Percentiles rank a stretch among this genome's conserved stretches.
Conservation (phyloP, 2,329 filamentous ascomycete genomes). For the Trichoderma arundinaceum region DNA sequence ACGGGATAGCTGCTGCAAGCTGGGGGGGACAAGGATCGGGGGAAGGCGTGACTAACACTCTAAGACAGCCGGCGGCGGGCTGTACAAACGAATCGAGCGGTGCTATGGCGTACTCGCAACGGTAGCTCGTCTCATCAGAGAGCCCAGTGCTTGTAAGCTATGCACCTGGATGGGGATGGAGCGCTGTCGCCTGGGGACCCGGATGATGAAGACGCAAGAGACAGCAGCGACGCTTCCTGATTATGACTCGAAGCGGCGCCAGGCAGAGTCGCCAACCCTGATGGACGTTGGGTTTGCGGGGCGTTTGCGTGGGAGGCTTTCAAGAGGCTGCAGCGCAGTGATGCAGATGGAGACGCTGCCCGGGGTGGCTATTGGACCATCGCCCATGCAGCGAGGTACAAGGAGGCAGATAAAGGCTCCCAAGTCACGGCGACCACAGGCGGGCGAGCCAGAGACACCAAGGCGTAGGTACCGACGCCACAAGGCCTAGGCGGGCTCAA, state of each 20-base stretch:
- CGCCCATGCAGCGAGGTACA: slow-evolving; percentile 22
- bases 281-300: slow-evolving; percentile 31
- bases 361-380: background rate
- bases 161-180: slow-evolving; percentile 25
- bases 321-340: slow-evolving; percentile 31
- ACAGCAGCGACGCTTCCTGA: slow-evolving; percentile 13
- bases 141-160: slow-evolving; percentile 2
- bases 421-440: slow-evolving; percentile 9
- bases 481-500: slow-evolving; percentile 22
- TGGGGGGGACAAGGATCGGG: slow-evolving; percentile 31
- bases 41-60: slow-evolving; percentile 39
- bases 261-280: slow-evolving; percentile 27
- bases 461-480: slow-evolving; percentile 28
- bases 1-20: slow-evolving; percentile 28
- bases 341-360: slow-evolving; percentile 30
- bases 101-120: slow-evolving; percentile 9
- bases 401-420: slow-evolving; percentile 12
- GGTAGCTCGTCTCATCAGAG: slow-evolving; percentile 12
- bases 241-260: slow-evolving; percentile 26
- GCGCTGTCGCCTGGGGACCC: slow-evolving; percentile 14
- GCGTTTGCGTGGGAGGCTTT: slow-evolving; percentile 32
- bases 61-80: slow-evolving; percentile 23
- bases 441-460: slow-evolving; percentile 15
- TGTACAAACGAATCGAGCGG: slow-evolving; percentile 2
- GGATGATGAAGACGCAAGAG: slow-evolving; percentile 10